phyloP scores from a whole-genome alignment of 352 stramenopile genomes.

The Phytophthora pistaciae region DNA sequence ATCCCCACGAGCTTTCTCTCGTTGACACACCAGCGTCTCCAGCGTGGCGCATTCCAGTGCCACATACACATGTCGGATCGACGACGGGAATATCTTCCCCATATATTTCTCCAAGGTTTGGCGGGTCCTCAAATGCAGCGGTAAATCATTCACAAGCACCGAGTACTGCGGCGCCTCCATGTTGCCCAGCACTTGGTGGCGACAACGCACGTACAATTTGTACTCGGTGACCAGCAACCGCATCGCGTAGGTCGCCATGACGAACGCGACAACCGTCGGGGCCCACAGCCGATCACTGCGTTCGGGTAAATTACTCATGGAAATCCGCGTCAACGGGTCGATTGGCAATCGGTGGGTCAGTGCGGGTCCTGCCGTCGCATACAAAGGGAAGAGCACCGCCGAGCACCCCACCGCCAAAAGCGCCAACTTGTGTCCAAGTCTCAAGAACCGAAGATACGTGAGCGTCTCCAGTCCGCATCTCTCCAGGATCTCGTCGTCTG shows the following conservation, averaged over 20 bases:
- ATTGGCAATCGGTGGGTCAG: conserved; percentile 29
- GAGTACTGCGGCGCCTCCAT: conserved; percentile 76
- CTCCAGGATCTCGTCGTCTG: conserved; percentile 75
- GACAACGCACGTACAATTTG: conserved; percentile 61
- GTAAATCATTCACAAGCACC: conserved; percentile 78
- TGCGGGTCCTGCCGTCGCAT: conserved; percentile 55
- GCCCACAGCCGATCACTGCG: conserved; percentile 70
- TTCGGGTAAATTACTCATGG: conserved; percentile 77
- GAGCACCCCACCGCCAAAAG: conserved; percentile 71
- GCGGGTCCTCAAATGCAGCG: conserved; percentile 61
- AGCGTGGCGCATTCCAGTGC: conserved; percentile 72
- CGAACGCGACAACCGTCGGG: conserved; percentile 56
- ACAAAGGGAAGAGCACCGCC: conserved; percentile 72
- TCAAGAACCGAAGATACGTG: conserved; percentile 76
- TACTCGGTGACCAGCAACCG: conserved; percentile 72
- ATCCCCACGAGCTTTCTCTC: conserved; percentile 49
- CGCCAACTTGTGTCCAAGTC: conserved; percentile 73
- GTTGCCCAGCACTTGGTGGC: conserved; percentile 66
- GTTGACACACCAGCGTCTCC: conserved; percentile 61
- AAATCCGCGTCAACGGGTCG: conserved; percentile 72
- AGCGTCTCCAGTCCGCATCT: conserved; percentile 82
- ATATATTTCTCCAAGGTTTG: conserved; percentile 80
- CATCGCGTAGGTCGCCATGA: conserved; percentile 68
- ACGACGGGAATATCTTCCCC: conserved; percentile 71
- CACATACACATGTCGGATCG: conserved; percentile 72